These are phyloP conservation scores for Backusella psychrophila DNA, from an alignment of 192 early-diverging fungal genomes.

Conservation along the genomic window DNA sequence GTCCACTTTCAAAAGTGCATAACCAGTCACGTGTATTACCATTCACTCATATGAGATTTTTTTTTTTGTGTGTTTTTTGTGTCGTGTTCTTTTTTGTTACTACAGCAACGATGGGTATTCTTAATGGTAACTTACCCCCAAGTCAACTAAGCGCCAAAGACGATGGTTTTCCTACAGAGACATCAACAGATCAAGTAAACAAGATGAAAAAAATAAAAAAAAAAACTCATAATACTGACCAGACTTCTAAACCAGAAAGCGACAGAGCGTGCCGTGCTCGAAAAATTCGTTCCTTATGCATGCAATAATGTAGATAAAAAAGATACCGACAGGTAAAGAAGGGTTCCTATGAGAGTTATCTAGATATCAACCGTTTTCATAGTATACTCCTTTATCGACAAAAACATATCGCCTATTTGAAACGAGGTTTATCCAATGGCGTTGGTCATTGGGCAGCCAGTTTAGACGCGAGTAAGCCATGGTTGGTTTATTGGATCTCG, in stretches of 20 bases:
- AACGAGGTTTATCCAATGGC: constrained; percentile 40
- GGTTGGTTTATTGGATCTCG: constrained; percentile 90
- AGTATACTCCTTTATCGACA: constrained; percentile 50
- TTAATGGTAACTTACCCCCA: constrained; percentile 11
- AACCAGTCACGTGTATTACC: background rate
- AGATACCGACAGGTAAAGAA: constrained; percentile 21
- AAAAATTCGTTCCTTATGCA: constrained; percentile 22
- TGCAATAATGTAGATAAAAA: constrained; percentile 9
- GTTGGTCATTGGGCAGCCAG: constrained; percentile 55
- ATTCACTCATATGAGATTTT: background rate
- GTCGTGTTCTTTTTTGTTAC: constrained; percentile 19
- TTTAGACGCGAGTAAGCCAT: constrained; percentile 87
- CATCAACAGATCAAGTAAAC: constrained; percentile 57
- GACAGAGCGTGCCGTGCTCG: constrained; percentile 25
- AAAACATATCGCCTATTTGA: constrained; percentile 60
- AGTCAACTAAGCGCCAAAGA: constrained; percentile 34
- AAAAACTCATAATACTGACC: constrained; percentile 24
- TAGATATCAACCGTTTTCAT: background rate
- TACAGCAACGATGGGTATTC: constrained; percentile 11
- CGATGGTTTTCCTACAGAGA: constrained; percentile 57
- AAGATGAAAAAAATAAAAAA: background rate
- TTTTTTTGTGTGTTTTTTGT: constrained; percentile 6
- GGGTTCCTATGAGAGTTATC: background rate
- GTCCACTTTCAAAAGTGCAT: background rate
- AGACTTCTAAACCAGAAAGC: constrained; percentile 14